Conservation (phyloP, 331 rosid species). For the Rhamnella rubrinervis region DNA sequence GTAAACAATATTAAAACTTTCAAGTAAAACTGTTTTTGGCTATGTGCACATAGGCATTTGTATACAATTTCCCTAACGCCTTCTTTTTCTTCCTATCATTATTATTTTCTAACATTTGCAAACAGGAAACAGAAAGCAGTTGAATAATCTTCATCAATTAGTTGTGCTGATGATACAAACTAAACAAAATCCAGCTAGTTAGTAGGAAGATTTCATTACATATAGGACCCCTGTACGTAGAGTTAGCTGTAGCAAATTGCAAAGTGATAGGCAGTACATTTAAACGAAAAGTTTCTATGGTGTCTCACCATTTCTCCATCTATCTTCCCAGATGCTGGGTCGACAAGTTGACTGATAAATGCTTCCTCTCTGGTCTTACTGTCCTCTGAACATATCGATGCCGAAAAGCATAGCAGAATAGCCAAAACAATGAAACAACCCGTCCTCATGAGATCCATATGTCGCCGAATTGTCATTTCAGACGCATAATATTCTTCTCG, state of each 20-base stretch:
- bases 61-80: background rate
- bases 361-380: conserved; percentile 41
- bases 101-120: background rate
- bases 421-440: conserved; percentile 53
- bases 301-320: conserved; percentile 64
- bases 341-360: conserved; percentile 50
- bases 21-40: too few species aligned
- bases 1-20: too few species aligned
- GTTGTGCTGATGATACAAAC: background rate
- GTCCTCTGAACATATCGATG: conserved; percentile 42
- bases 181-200: background rate
- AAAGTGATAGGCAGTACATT: background rate
- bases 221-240: background rate
- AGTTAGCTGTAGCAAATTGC: too few species aligned
- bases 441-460: conserved; percentile 52
- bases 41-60: background rate
- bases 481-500: conserved; percentile 41
- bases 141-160: background rate
- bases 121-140: background rate
- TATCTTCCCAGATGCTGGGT: conserved; percentile 50
- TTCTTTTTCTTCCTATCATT: too few species aligned
- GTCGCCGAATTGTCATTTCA: conserved; percentile 43
- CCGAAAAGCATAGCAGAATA: conserved; percentile 39
- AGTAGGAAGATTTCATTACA: background rate
- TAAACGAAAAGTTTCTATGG: conserved; percentile 4